Base-by-base conservation (phyloP, 228 moss, liverwort and hornwort genomes). In the Sphagnum magellanicum region DNA sequence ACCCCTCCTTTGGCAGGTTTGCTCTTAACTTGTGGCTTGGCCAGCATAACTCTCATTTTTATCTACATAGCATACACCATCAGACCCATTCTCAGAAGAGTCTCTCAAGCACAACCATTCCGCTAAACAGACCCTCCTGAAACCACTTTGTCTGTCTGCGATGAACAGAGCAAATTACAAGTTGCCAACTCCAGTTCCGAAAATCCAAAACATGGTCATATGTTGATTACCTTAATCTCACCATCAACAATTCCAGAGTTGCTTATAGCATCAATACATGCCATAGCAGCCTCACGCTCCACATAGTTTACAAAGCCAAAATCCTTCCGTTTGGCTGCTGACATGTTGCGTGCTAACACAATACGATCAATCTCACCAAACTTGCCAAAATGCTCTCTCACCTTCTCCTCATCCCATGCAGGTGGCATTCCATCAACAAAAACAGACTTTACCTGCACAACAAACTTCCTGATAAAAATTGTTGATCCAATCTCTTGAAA, bases 361-460 rank as follows among this genome's bases (percentile, higher is more conserved):
- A 82, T 68, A 15, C 82, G 79, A 68, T 86, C 85, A 68, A 86
- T 86, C 63, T 77, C 82, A 53, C 82, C 85, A 82, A 76, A 82
- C 66, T 77, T 82, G 68, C 76, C 79, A 73, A 82, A 86, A 67
- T 73, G 77, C 75, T 82, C 84, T 63, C 71, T 75, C 15, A 82
- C 75, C 64, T 82, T 79, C 57, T 70, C 79, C 71, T 82, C 85
- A 71, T 86, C 82, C 85, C 85, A 86, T 59, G 71, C 73, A 63
- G 81, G 75, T 50, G 79, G 85, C 72, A 86, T 79, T 70, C 82
- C 85, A 82, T 82, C 85, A 79, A 86, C 85, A 79, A 86, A 86
- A 59, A 86, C 85, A 11, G 79, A 79, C 75, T 82, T 82, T 14
- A 86, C 81, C 85, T 86, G 85, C 75, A 68, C 72, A 9, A 32